phyloP scores from a whole-genome alignment of 2,329 filamentous ascomycete species.

The Chrysoporthe austroafricana region DNA sequence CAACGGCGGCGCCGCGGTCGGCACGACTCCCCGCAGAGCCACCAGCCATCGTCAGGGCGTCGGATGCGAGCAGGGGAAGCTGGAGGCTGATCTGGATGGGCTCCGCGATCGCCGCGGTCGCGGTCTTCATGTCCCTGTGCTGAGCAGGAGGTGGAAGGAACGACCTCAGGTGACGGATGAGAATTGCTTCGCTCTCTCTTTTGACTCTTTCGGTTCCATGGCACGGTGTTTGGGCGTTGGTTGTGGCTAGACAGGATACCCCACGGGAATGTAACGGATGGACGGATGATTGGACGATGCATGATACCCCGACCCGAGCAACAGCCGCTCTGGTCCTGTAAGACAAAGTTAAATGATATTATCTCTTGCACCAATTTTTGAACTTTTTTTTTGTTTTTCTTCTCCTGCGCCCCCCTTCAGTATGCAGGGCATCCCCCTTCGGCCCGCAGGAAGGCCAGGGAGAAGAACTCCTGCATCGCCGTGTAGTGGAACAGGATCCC shows the following conservation, averaged over 20 bases:
- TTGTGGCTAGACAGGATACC: conserved; percentile 19
- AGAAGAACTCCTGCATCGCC: conserved; percentile 95
- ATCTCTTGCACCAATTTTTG: not conserved
- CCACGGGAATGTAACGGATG: conserved; percentile 5
- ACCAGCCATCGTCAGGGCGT: conserved; percentile 23
- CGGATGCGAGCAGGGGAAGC: conserved; percentile 32
- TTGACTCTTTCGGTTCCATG: not conserved
- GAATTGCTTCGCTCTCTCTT: not conserved
- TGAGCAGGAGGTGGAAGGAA: conserved; percentile 25
- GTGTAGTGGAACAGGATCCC: conserved; percentile 97
- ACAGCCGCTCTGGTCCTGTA: conserved; percentile 8
- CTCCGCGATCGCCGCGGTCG: conserved; percentile 34
- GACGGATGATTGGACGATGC: not conserved
- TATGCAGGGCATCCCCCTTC: conserved; percentile 61
- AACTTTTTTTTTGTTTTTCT: not conserved
- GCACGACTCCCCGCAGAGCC: not conserved
- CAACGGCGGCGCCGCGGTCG: conserved; percentile 1
- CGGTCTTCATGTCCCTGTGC: conserved; percentile 35
- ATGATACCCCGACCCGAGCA: conserved; percentile 22
- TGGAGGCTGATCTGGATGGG: conserved; percentile 34
- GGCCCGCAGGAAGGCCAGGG: conserved; percentile 72
- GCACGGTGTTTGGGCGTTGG: not conserved
- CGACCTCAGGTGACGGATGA: not conserved
- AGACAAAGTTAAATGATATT: not conserved
- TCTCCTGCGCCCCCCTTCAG: conserved; percentile 38